Base-by-base conservation (phyloP, 106 monocot species). In the Acanthochlamys bracteata region DNA sequence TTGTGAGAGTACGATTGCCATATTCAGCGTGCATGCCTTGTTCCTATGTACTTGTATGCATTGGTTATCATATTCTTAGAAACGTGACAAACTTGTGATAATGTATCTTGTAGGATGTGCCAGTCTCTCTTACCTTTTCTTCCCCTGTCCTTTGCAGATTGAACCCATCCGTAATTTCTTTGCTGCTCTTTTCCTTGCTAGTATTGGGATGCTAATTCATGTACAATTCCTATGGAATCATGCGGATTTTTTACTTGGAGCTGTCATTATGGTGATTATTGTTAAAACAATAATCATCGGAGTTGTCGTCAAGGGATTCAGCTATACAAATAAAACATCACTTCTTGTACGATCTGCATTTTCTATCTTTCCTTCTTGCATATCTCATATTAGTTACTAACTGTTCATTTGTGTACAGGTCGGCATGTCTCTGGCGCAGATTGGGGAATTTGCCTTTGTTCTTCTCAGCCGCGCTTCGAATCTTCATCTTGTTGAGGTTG, bases 131-230 rank as follows among this genome's bases (percentile, higher is more conserved):
- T 70, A 86, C 81, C 78, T 76, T 64, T 73, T 69, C 63, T 83
- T 80, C 82, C 59, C 72, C 75, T 52, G 33, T 33, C 80, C 72
- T 83, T 70, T 89, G 81, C 93, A 94, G 93, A 86, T 94, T 42
- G 93, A 94, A 86, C 89, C 93, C 39, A 94, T 94, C 65, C 78
- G 93, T 10, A 94, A 94, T 65, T 94, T 94, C 74, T 94, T 94
- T 62, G 89, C 93, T 59, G 93, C 93, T 25, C 78, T 94, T 68
- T 94, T 94, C 68, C 83, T 94, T 66, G 89, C 93, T 23, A 89
- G 93, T 74, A 89, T 94, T 58, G 93, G 93, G 23, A 94, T 94
- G 93, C 71, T 94, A 33, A 94, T 94, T 71, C 83, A 94, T 79
- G 89, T 76, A 0, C 93, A 86, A 71, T 94, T 94, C 73, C 86